A percentile compares a stretch with the other conserved stretches of the same genome.
These are phyloP conservation scores for Bryoerythrophyllum caledonicum DNA, from an alignment of 225 moss, liverwort and hornwort genomes.

Conservation along the genomic window DNA sequence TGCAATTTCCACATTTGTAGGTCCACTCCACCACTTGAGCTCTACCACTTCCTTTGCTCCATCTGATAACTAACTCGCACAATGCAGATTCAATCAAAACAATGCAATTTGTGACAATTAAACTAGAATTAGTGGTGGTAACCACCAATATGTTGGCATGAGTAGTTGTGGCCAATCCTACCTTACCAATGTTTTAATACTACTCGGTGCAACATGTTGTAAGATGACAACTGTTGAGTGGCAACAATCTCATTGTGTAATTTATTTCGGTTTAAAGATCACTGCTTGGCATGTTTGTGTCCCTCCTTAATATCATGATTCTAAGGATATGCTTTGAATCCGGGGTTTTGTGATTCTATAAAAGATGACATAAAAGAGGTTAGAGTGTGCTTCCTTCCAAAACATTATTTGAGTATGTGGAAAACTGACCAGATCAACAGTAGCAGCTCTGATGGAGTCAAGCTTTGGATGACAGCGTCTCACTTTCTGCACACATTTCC, in stretches of 20 bases:
- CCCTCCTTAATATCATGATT: too few relatives aligned
- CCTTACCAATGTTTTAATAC: too few relatives aligned
- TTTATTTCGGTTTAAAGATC: neutral
- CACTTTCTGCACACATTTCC: slow-evolving; percentile 67
- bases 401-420: neutral
- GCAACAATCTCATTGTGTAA: too few relatives aligned
- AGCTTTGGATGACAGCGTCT: slow-evolving; percentile 86
- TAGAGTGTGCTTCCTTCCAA: too few relatives aligned
- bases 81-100: slow-evolving; percentile 23
- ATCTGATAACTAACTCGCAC: slow-evolving; percentile 59
- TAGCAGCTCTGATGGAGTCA: slow-evolving; percentile 86
- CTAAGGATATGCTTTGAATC: too few relatives aligned
- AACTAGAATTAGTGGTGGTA: too few relatives aligned
- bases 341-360: too few relatives aligned
- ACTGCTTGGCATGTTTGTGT: neutral
- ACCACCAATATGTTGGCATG: too few relatives aligned
- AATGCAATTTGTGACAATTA: slow-evolving; percentile 3
- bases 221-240: too few relatives aligned
- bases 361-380: too few relatives aligned
- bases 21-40: slow-evolving; percentile 74
- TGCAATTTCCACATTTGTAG: slow-evolving; percentile 81
- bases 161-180: too few relatives aligned
- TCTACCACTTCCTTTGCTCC: slow-evolving; percentile 62
- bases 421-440: slow-evolving; percentile 76
- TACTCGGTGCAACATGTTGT: too few relatives aligned